Evolutionary conservation across 345 rosid genomes (phyloP).

Genomic region (Crucihimalaya himalaica): DNA sequence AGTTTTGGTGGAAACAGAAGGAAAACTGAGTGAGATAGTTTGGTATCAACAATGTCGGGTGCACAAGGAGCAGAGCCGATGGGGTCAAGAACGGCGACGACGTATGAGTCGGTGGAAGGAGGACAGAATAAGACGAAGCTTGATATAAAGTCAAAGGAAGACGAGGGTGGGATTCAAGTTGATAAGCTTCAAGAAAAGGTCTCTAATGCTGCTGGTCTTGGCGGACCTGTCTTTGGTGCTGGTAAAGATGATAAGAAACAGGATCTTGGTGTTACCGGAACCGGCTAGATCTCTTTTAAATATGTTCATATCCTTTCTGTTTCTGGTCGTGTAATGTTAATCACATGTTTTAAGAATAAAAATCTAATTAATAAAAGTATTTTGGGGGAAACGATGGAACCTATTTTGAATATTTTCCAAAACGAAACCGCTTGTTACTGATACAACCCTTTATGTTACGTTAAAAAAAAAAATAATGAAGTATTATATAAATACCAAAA

Average conservation of each 20-base stretch:
- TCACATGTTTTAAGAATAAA: neutral
- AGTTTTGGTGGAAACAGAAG: neutral
- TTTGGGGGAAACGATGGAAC: neutral
- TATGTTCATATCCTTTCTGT: neutral
- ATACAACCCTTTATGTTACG: too few species aligned
- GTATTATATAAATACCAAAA: neutral
- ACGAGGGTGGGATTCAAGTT: conserved; percentile 54
- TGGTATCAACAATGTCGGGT: conserved; percentile 48
- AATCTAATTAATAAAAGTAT: neutral
- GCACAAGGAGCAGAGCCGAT: conserved; percentile 69
- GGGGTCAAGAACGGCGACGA: conserved; percentile 56
- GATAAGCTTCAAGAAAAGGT: conserved; percentile 54
- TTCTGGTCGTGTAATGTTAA: neutral
- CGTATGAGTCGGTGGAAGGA: conserved; percentile 50
- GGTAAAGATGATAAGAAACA: conserved; percentile 45
- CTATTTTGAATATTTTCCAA: too few species aligned
- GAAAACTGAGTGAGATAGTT: neutral
- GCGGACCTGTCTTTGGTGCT: conserved; percentile 61
- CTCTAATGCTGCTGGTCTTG: conserved; percentile 55
- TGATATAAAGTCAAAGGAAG: conserved; percentile 47
- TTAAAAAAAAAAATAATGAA: too few species aligned
- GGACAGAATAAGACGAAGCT: conserved; percentile 56
- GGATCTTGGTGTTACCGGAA: conserved; percentile 61
- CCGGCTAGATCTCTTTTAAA: conserved; percentile 36
- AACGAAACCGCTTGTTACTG: too few species aligned